phyloP scores from a whole-genome alignment of 2,329 filamentous ascomycete species.

The Fusarium brevicatenulatum region DNA sequence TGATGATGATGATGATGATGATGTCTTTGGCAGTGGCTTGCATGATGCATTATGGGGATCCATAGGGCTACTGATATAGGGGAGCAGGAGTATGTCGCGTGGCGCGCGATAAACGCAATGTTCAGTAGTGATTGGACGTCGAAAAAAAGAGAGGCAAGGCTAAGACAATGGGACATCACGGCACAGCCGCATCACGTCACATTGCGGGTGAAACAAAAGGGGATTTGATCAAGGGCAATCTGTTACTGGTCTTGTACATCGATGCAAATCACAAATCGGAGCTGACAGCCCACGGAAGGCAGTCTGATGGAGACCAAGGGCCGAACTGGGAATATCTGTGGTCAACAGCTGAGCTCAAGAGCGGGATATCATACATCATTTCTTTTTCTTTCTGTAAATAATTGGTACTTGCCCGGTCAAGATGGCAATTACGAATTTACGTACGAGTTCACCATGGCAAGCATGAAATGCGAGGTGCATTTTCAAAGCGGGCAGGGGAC shows the following conservation, averaged over 20 bases:
- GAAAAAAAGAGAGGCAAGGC: neutral
- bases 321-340: neutral
- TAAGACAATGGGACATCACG: neutral
- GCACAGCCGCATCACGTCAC: neutral
- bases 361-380: neutral
- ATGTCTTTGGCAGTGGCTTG: neutral
- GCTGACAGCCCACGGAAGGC: neutral
- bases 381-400: neutral
- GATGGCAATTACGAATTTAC: neutral
- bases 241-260: too few relatives aligned
- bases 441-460: accelerated
- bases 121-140: neutral
- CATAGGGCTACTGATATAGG: neutral
- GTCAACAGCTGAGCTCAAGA: neutral
- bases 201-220: neutral
- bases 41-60: neutral
- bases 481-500: neutral
- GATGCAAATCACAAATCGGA: neutral
- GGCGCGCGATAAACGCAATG: neutral
- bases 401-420: neutral
- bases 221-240: neutral
- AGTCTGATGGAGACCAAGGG: neutral
- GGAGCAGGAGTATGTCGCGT: neutral
- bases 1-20: neutral
- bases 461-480: neutral